Percentiles rank a stretch among this genome's conserved stretches.
Evolutionary conservation across 352 stramenopile genomes (phyloP).

Genomic region (Globisporangium nodosum): DNA sequence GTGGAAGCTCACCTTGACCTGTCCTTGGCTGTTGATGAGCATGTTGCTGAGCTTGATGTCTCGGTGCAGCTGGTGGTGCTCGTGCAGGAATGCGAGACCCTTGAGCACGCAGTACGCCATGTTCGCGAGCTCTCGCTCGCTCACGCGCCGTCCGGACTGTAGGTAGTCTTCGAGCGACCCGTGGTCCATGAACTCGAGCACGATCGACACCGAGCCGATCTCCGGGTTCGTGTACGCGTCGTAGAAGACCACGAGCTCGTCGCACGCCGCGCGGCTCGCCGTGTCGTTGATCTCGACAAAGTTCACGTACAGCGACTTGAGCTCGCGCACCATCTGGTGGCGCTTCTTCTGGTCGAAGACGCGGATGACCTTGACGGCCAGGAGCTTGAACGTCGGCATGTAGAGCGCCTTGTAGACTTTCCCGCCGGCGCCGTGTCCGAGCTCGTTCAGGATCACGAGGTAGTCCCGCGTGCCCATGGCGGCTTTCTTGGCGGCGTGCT

Average conservation of each 20-base stretch:
- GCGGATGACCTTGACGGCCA: constrained; percentile 85
- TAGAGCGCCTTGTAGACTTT: constrained; percentile 90
- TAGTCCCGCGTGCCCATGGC: constrained; percentile 55
- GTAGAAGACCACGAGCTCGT: constrained; percentile 88
- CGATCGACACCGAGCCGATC: constrained; percentile 83
- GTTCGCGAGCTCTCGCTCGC: constrained; percentile 75
- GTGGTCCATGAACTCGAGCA: constrained; percentile 94
- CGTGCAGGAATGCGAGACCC: constrained; percentile 86
- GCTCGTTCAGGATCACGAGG: constrained; percentile 59
- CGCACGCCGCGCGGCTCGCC: constrained; percentile 38
- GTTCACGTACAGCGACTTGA: constrained; percentile 83
- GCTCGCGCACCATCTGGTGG: constrained; percentile 84
- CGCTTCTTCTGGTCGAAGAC: constrained; percentile 87
- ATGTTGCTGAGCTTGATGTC: constrained; percentile 96
- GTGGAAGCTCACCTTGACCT: constrained; percentile 49
- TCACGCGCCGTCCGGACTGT: constrained; percentile 32
- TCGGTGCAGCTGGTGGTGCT: constrained; percentile 87
- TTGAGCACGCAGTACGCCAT: constrained; percentile 75
- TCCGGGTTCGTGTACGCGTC: constrained; percentile 90
- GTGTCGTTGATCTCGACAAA: constrained; percentile 62
- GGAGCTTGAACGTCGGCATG: constrained; percentile 82
- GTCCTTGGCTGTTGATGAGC: constrained; percentile 80
- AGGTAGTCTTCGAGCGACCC: constrained; percentile 84
- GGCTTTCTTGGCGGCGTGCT: constrained; percentile 14
- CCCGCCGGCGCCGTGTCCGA: constrained; percentile 79